phyloP scores from a whole-genome alignment of 805 yeast genomes.

The Yamadazyma insecticola region DNA sequence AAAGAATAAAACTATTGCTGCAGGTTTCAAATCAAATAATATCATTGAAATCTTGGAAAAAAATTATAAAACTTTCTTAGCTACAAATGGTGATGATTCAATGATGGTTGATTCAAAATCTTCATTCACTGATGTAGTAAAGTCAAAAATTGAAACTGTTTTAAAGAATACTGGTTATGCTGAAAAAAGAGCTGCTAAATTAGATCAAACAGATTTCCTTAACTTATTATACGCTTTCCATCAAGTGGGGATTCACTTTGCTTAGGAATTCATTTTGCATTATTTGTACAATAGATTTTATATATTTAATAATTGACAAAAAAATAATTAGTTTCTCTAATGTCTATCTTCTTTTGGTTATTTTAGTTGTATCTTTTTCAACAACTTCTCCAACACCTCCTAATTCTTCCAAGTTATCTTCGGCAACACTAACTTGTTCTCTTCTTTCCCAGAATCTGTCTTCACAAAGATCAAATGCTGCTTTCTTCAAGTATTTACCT shows the following conservation, averaged over 20 bases:
- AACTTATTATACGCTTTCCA: constrained; percentile 87
- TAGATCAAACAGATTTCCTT: constrained; percentile 93
- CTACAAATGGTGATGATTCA: constrained; percentile 44
- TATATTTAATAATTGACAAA: constrained; percentile 3
- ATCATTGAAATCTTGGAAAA: constrained; percentile 78
- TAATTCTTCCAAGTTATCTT: constrained; percentile 82
- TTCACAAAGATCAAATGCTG: constrained; percentile 86
- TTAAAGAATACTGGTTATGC: constrained; percentile 73
- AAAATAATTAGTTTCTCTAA: not conserved
- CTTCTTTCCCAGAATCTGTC: constrained; percentile 99
- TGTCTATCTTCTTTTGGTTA: constrained; percentile 50
- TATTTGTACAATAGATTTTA: constrained; percentile 5
- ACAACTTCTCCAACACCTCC: constrained; percentile 89
- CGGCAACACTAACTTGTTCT: constrained; percentile 83
- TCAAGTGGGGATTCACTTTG: constrained; percentile 95
- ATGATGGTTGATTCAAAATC: constrained; percentile 38
- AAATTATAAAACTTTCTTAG: constrained; percentile 77
- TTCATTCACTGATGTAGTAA: constrained; percentile 48
- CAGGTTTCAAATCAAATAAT: constrained; percentile 83
- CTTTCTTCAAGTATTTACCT: constrained; percentile 84
- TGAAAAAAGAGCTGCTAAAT: constrained; percentile 86
- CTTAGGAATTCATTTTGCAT: too few relatives aligned
- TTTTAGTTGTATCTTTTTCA: constrained; percentile 58
- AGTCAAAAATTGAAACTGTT: constrained; percentile 67
- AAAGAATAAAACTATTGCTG: constrained; percentile 87